Evolutionary conservation across 768 basidiomycete species (phyloP).

Genomic region (Lactifluus echinatus): DNA sequence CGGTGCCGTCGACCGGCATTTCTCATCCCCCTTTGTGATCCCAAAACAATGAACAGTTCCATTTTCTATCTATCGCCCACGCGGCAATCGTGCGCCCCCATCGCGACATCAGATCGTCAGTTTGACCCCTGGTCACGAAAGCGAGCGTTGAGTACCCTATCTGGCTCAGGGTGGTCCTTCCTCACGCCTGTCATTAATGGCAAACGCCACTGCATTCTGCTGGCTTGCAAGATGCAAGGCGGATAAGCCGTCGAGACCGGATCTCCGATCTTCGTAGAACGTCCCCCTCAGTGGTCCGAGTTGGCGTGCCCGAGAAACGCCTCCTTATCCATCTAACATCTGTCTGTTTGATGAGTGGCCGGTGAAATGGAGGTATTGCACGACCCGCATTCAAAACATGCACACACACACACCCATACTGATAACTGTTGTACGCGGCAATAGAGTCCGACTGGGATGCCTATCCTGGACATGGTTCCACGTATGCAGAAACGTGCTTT

Average conservation of each 20-base stretch:
- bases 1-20: neutral
- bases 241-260: slow-evolving; percentile 4
- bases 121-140: neutral
- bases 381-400: no score
- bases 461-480: neutral
- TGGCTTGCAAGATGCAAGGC: neutral
- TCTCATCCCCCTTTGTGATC: neutral
- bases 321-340: slow-evolving; percentile 1
- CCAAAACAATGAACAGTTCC: slow-evolving; percentile 1
- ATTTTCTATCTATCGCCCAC: slow-evolving; percentile 18
- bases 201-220: neutral
- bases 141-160: no score
- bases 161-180: neutral
- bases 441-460: neutral
- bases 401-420: neutral
- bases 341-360: no score
- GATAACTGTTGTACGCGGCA: neutral
- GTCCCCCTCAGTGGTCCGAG: neutral
- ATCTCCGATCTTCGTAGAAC: slow-evolving; percentile 7
- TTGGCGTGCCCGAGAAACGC: neutral
- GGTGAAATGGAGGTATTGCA: no score
- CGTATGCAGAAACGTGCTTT: neutral
- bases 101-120: slow-evolving; percentile 12
- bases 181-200: neutral
- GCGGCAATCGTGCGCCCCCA: slow-evolving; percentile 9